Conservation (phyloP, 805 yeast species). For the Candida germanica region DNA sequence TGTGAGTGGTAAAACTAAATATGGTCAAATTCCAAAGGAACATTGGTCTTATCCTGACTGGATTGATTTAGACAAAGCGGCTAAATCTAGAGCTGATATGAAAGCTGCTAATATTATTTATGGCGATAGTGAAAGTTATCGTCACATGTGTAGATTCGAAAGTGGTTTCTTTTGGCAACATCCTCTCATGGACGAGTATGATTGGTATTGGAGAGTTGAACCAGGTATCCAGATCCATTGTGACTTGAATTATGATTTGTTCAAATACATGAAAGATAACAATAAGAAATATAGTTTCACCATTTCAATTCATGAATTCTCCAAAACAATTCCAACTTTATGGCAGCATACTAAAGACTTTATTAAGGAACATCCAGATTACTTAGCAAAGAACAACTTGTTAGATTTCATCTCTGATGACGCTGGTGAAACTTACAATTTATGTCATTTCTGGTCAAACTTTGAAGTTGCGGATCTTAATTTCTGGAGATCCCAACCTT, state of each 20-base stretch:
- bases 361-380: conserved; percentile 55
- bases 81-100: conserved; percentile 58
- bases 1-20: conserved; percentile 73
- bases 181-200: conserved; percentile 68
- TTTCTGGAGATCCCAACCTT: conserved; percentile 74
- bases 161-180: conserved; percentile 88
- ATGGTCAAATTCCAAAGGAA: conserved; percentile 75
- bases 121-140: conserved; percentile 71
- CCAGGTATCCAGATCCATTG: conserved; percentile 79
- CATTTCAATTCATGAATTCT: conserved; percentile 76
- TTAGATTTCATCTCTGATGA: conserved; percentile 69
- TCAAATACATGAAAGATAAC: conserved; percentile 71
- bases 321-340: conserved; percentile 79
- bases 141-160: conserved; percentile 92
- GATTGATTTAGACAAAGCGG: conserved; percentile 76
- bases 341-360: conserved; percentile 78
- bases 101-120: conserved; percentile 56
- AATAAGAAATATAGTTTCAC: conserved; percentile 85
- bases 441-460: conserved; percentile 91
- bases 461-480: conserved; percentile 76
- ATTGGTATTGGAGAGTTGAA: conserved; percentile 94
- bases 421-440: conserved; percentile 65
- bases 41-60: conserved; percentile 88
- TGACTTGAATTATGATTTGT: conserved; percentile 85
- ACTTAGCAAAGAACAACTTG: conserved; percentile 60